Percentiles rank a stretch among this genome's conserved stretches.
Evolutionary conservation across 2,329 filamentous ascomycete genomes (phyloP).

Genomic region (Cladophialophora bantiana): DNA sequence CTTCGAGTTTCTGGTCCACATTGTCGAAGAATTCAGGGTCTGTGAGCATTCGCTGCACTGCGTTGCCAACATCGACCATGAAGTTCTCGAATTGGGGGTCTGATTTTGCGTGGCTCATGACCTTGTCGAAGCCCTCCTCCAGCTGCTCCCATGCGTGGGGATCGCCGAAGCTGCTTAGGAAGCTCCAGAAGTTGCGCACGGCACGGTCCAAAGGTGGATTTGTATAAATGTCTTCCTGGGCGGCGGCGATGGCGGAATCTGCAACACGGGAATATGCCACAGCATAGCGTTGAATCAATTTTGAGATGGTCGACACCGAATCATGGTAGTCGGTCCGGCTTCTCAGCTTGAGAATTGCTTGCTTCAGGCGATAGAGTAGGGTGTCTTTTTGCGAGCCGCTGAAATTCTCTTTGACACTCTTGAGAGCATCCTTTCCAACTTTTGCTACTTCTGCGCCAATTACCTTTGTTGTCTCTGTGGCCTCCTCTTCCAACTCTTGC

Average conservation of each 20-base stretch:
- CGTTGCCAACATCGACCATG: constrained; percentile 73
- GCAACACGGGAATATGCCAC: constrained; percentile 76
- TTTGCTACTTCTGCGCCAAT: constrained; percentile 48
- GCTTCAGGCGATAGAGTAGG: constrained; percentile 76
- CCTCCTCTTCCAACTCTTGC: constrained; percentile 68
- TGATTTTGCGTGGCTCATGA: constrained; percentile 75
- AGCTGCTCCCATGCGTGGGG: constrained; percentile 76
- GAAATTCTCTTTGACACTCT: constrained; percentile 77
- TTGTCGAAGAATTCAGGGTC: constrained; percentile 87
- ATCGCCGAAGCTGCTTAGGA: constrained; percentile 82
- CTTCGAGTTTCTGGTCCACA: constrained; percentile 69
- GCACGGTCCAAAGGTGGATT: constrained; percentile 79
- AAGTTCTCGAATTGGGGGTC: constrained; percentile 85
- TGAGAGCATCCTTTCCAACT: constrained; percentile 64
- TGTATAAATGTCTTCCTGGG: constrained; percentile 73
- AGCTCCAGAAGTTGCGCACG: constrained; percentile 78
- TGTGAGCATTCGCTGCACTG: constrained; percentile 80
- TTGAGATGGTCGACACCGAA: constrained; percentile 79
- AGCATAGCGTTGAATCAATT: constrained; percentile 79
- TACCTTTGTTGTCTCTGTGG: constrained; percentile 59
- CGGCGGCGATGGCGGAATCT: constrained; percentile 69
- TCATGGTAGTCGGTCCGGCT: constrained; percentile 82
- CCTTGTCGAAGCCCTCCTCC: constrained; percentile 70
- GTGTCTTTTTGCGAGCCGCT: constrained; percentile 75
- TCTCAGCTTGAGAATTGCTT: constrained; percentile 75